Percentiles rank a stretch among this genome's conserved stretches.
Conservation (phyloP, 345 rosid species). For the Aegle marmelos region DNA sequence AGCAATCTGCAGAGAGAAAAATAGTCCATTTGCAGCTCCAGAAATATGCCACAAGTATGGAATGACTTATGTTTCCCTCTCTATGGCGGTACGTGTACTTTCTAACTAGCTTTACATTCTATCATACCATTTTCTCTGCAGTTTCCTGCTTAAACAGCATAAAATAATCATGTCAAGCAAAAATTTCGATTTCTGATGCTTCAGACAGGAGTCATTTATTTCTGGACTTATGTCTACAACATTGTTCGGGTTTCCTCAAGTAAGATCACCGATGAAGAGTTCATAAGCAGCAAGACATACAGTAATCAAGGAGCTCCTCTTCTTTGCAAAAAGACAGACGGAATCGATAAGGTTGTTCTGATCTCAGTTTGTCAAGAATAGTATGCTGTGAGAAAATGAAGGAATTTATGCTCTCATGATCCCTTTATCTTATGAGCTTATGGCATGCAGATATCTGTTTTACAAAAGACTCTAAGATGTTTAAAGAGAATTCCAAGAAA, state of each 20-base stretch:
- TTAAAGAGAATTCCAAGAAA: conserved; percentile 7
- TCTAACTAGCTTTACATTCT: neutral
- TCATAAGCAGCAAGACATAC: neutral
- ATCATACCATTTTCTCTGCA: neutral
- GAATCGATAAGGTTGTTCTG: conserved; percentile 5
- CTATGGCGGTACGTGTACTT: conserved; percentile 36
- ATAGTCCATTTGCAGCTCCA: conserved; percentile 36
- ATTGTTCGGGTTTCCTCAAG: conserved; percentile 26
- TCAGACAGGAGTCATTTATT: conserved; percentile 36
- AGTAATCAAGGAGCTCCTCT: conserved; percentile 20
- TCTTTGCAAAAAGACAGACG: conserved; percentile 4
- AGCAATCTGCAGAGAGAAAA: conserved; percentile 36
- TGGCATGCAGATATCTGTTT: conserved; percentile 13
- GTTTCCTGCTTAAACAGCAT: neutral
- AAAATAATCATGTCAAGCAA: too few species aligned
- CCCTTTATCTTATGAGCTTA: neutral
- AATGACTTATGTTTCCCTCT: conserved; percentile 40
- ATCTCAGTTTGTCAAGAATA: neutral
- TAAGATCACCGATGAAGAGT: conserved; percentile 14
- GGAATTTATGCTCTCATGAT: neutral
- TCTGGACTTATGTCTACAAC: conserved; percentile 42
- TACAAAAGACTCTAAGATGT: conserved; percentile 16
- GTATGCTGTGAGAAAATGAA: too few species aligned
- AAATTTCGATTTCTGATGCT: neutral
- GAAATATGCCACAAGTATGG: conserved; percentile 26